Conservation (phyloP, 345 rosid species). For the sweet orange (Citrus sinensis) region DVS_A1.0 CM039166.1:17995001-17995500, state of each 20-base stretch:
- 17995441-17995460: too few species aligned
- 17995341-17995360: slow-evolving; percentile 4
- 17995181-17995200: slow-evolving; percentile 8
- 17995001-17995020: slow-evolving; percentile 17
- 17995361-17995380: neutral
- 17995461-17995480: neutral
- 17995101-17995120: neutral
- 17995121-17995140: neutral
- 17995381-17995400: too few species aligned
- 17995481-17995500: neutral
- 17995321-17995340: neutral
- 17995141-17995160: neutral
- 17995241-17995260: neutral
- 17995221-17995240: slow-evolving; percentile 23
- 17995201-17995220: neutral
- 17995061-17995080: neutral
- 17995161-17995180: neutral
- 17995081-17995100: neutral
- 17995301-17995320: neutral
- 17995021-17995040: slow-evolving; percentile 10
- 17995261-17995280: slow-evolving; percentile 10
- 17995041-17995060: slow-evolving; percentile 13
- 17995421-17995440: too few species aligned
- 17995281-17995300: slow-evolving; percentile 13
- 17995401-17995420: too few species aligned